Conservation (phyloP, 352 stramenopile genomes). For the Albugo laibachii region DNA sequence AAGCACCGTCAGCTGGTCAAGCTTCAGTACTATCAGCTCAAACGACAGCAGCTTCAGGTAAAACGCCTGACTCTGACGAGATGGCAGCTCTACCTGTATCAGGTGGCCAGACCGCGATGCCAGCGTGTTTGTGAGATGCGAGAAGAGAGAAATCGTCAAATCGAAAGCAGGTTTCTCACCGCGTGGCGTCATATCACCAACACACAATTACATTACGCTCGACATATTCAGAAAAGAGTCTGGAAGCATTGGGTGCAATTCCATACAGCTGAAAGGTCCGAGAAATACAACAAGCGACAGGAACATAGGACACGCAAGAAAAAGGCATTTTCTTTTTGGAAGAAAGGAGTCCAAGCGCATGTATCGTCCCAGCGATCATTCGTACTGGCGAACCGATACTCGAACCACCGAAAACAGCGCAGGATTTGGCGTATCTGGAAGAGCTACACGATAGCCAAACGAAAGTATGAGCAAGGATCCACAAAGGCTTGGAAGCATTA, state of each 20-base stretch:
- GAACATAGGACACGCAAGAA: slow-evolving; percentile 4
- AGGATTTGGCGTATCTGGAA: slow-evolving; percentile 71
- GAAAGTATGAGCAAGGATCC: slow-evolving; percentile 43
- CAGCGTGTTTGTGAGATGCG: background rate
- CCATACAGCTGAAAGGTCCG: slow-evolving; percentile 3
- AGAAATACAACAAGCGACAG: background rate
- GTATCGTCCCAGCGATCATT: slow-evolving; percentile 20
- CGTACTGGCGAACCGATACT: slow-evolving; percentile 29
- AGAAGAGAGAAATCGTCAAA: background rate
- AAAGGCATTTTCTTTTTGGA: slow-evolving; percentile 20
- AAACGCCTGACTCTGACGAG: background rate
- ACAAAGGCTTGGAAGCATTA: slow-evolving; percentile 65
- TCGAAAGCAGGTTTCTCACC: background rate
- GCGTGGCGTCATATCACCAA: slow-evolving; percentile 2
- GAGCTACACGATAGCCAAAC: slow-evolving; percentile 37
- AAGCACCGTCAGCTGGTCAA: background rate
- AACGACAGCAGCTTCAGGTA: background rate
- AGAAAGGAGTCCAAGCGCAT: slow-evolving; percentile 11
- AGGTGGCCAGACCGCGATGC: background rate
- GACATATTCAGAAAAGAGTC: slow-evolving; percentile 2
- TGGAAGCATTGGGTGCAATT: slow-evolving; percentile 1
- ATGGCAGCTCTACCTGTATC: background rate
- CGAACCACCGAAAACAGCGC: slow-evolving; percentile 30
- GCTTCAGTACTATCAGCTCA: background rate
- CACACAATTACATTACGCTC: slow-evolving; percentile 6